Evolutionary conservation across 768 basidiomycete species (phyloP).

Genomic region (Leccinum variicolor): DNA sequence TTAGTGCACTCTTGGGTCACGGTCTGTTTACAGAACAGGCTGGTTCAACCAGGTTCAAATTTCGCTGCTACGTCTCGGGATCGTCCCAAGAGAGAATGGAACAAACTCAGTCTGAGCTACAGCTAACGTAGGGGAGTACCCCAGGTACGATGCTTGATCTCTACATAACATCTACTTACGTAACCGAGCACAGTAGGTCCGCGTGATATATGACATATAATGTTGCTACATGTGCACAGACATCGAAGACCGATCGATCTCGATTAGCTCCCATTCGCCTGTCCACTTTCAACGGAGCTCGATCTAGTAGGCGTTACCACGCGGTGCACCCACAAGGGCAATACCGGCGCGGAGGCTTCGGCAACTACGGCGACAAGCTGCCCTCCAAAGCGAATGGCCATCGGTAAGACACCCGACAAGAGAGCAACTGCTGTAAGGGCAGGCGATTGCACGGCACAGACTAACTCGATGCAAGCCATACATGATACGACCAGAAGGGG

Average conservation of each 20-base stretch:
- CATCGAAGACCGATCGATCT: neutral
- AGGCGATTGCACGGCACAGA: slow-evolving; percentile 7
- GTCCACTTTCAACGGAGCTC: neutral
- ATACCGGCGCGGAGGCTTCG: neutral
- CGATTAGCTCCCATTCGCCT: neutral
- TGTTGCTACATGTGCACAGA: neutral
- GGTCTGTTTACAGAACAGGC: neutral
- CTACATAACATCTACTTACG: neutral
- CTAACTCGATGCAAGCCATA: slow-evolving; percentile 9
- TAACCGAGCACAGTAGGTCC: too few species aligned
- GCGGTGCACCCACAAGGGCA: neutral
- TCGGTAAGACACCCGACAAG: slow-evolving; percentile 10
- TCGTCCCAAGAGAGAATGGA: neutral
- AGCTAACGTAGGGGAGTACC: neutral
- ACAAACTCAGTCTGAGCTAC: neutral
- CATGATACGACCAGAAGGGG: slow-evolving; percentile 15
- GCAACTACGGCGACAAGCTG: neutral
- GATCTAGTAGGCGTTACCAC: neutral
- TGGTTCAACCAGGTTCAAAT: neutral
- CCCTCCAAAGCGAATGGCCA: neutral
- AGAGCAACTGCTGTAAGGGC: slow-evolving; percentile 3
- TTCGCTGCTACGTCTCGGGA: neutral
- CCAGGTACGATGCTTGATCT: neutral
- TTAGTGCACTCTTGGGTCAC: too few species aligned
- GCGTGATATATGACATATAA: too few species aligned